Conservation (phyloP, 2,329 filamentous ascomycete species). For the Lizonia empirigonia region DNA sequence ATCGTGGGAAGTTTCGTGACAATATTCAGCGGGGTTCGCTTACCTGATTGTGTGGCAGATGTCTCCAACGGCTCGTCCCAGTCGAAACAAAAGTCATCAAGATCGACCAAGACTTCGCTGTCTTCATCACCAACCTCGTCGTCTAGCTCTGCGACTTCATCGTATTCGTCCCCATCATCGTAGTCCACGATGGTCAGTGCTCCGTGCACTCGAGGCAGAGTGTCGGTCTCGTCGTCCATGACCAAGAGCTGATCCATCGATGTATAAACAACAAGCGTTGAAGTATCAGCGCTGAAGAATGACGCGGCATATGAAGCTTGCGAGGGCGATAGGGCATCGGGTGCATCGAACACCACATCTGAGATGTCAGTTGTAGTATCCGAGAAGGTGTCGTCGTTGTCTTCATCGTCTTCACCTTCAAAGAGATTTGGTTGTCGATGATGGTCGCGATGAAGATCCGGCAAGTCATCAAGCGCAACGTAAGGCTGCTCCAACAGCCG, state of each 20-base stretch:
- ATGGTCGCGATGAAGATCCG: background rate
- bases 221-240: background rate
- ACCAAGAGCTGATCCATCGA: conserved; percentile 1
- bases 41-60: background rate
- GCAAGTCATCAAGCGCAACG: background rate
- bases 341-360: background rate
- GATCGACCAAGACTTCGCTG: no score
- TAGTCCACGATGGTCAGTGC: background rate
- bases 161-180: background rate
- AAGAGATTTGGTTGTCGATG: background rate
- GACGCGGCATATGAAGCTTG: conserved; percentile 8
- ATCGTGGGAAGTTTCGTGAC: background rate
- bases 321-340: background rate
- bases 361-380: background rate
- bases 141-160: background rate
- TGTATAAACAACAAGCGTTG: background rate
- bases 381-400: background rate
- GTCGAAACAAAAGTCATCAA: background rate
- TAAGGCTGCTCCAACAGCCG: background rate
- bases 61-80: background rate
- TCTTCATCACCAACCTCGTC: background rate
- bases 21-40: background rate
- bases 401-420: background rate
- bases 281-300: background rate
- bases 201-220: background rate